Evolutionary conservation across 2,329 filamentous ascomycete genomes (phyloP), one percentile per base, ranked within the genome.

Genomic region (Endothia cerciana): DNA sequence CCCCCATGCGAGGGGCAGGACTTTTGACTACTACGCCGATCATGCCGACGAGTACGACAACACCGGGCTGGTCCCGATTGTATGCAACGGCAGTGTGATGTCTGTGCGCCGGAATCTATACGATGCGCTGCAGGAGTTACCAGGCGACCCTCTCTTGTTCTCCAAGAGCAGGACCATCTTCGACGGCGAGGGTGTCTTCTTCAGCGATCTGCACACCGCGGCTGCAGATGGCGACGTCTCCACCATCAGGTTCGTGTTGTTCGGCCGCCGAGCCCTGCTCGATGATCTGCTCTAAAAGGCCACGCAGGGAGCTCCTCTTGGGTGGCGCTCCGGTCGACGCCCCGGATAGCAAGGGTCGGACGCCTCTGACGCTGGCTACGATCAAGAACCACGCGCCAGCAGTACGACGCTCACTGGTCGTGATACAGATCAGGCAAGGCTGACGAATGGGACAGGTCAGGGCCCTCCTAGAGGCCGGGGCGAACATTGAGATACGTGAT

Each of bases 151-250:
- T 17, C 28, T 51, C 22, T 1, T 30, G 47, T 51, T 51, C 47
- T 51, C 47, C 47, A 51, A 51, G 47, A 28, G 11, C 47, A 51
- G 47, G 47, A 51, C 47, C 25, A 5, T 51, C 25, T 19, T 51
- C 11, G 47, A 51, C 7, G 47, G 47, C 47, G 25, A 51, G 25
- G 47, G 25, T 0, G 47, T 51, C 13, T 51, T 6, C 11, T 49
- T 51, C 17, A 11, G 25, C 17, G 47, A 51, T 10, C 11, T 51
- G 25, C 47, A 51, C 13, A 28, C 28, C 17, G 47, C 47, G 13
- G 15, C 47, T 28, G 47, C 47, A 17, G 47, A 4, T 1, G 47
- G 47, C 6, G 25, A 51, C 11, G 22, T 28, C 47, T 5, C 47
- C 17, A 22, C 47, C 8, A 17, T 51, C 13, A 51, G 47, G 47